Conservation (phyloP, 331 rosid species). For the Malus hybrid region DNA sequence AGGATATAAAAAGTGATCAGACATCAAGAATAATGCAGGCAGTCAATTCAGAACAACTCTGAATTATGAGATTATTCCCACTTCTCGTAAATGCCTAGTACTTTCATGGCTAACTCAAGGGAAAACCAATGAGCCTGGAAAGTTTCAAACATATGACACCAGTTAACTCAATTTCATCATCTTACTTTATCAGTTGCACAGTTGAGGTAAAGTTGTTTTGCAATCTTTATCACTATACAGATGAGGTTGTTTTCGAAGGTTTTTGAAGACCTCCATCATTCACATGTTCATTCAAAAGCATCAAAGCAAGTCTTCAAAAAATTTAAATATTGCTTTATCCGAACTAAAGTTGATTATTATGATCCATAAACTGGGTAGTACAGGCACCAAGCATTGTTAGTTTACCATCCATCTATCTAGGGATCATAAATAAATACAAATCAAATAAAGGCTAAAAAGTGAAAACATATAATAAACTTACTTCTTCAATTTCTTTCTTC, state of each 20-base stretch:
- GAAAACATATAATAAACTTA: conserved; percentile 16
- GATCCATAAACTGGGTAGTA: not conserved
- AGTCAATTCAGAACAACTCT: too few relatives aligned
- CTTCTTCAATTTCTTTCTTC: too few relatives aligned
- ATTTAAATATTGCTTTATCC: not conserved
- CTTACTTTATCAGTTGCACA: not conserved
- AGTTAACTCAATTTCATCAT: not conserved
- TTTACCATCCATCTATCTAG: not conserved
- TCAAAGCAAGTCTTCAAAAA: not conserved
- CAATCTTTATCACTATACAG: not conserved
- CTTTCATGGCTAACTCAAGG: not conserved
- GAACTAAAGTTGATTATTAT: not conserved
- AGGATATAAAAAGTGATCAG: not conserved
- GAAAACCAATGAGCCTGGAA: not conserved
- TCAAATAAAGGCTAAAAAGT: not conserved
- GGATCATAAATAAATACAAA: not conserved
- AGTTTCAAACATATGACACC: not conserved
- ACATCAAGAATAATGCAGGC: not conserved
- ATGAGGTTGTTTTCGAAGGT: not conserved
- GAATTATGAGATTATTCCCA: not conserved
- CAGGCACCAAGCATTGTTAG: not conserved
- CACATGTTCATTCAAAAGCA: not conserved
- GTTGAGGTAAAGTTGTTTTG: not conserved
- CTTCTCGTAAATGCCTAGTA: not conserved
- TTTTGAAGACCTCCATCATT: not conserved